Conservation (phyloP, 805 yeast species). For the Candida koratica region DNA sequence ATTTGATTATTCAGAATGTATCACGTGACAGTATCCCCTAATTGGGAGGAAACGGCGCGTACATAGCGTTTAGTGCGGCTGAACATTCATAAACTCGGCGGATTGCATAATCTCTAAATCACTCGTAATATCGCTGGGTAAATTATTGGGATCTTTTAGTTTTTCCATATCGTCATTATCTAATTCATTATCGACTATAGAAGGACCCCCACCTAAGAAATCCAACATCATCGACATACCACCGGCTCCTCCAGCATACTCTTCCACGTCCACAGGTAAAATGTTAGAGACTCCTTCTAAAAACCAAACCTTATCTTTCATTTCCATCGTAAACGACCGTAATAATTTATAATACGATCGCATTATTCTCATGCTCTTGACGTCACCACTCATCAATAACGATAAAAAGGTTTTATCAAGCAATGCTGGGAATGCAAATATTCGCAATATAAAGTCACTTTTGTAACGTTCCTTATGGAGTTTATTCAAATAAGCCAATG, state of each 20-base stretch:
- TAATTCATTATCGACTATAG: constrained; percentile 36
- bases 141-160: constrained; percentile 49
- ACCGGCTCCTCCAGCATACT: constrained; percentile 80
- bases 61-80: neutral
- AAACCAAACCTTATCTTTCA: constrained; percentile 91
- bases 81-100: constrained; percentile 37
- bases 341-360: constrained; percentile 79
- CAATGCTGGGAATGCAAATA: constrained; percentile 91
- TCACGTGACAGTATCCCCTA: too few species aligned
- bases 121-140: constrained; percentile 54
- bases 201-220: constrained; percentile 67
- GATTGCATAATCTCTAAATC: constrained; percentile 50
- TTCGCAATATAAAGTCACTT: constrained; percentile 79
- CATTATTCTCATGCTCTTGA: constrained; percentile 87
- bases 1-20: too few species aligned
- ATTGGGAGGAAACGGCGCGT: too few species aligned
- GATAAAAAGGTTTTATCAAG: constrained; percentile 77
- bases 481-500: constrained; percentile 81
- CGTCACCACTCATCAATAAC: constrained; percentile 76
- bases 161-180: constrained; percentile 45
- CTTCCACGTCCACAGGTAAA: constrained; percentile 87
- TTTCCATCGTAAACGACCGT: constrained; percentile 76
- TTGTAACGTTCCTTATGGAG: constrained; percentile 76
- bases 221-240: constrained; percentile 92
- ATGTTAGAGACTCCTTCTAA: constrained; percentile 87